A percentile compares a stretch with the other conserved stretches of the same genome.
Conservation (phyloP, 2,329 filamentous ascomycete genomes). For the Pestalotiopsis sp. region DNA sequence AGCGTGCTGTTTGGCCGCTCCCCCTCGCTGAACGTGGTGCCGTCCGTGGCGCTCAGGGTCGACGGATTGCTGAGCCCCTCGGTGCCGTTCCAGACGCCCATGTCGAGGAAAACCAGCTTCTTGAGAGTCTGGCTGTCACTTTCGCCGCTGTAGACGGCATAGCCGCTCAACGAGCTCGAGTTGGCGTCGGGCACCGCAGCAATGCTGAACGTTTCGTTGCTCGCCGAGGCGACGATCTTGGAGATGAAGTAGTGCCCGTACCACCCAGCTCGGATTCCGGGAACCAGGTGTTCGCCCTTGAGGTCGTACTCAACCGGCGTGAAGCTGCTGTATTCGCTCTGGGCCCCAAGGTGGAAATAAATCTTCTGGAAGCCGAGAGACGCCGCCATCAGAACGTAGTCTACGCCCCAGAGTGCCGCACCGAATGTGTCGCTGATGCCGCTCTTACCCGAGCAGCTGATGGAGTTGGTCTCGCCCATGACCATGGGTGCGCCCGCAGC, state of each 20-base stretch:
- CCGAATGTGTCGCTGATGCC: slow-evolving; percentile 51
- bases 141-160: slow-evolving; percentile 29
- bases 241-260: slow-evolving; percentile 40
- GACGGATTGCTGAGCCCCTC: slow-evolving; percentile 36
- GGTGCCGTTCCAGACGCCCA: slow-evolving; percentile 41
- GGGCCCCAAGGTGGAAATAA: slow-evolving; percentile 48
- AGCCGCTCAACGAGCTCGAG: slow-evolving; percentile 36
- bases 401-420: slow-evolving; percentile 51
- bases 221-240: slow-evolving; percentile 23
- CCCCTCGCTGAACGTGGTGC: slow-evolving; percentile 32
- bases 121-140: slow-evolving; percentile 18
- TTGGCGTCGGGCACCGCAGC: slow-evolving; percentile 37
- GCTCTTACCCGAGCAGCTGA: slow-evolving; percentile 39
- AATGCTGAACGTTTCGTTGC: slow-evolving; percentile 20
- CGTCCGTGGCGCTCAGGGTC: slow-evolving; percentile 33
- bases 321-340: slow-evolving; percentile 35
- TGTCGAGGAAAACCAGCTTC: slow-evolving; percentile 38
- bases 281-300: slow-evolving; percentile 33
- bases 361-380: slow-evolving; percentile 36
- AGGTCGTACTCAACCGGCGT: slow-evolving; percentile 30
- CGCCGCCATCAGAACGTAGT: slow-evolving; percentile 44
- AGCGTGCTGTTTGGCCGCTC: slow-evolving; percentile 28
- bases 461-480: slow-evolving; percentile 51
- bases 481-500: slow-evolving; percentile 39
- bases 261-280: slow-evolving; percentile 34